phyloP scores from a whole-genome alignment of 2,329 filamentous ascomycete species.

The Colletotrichum scovillei region DNA sequence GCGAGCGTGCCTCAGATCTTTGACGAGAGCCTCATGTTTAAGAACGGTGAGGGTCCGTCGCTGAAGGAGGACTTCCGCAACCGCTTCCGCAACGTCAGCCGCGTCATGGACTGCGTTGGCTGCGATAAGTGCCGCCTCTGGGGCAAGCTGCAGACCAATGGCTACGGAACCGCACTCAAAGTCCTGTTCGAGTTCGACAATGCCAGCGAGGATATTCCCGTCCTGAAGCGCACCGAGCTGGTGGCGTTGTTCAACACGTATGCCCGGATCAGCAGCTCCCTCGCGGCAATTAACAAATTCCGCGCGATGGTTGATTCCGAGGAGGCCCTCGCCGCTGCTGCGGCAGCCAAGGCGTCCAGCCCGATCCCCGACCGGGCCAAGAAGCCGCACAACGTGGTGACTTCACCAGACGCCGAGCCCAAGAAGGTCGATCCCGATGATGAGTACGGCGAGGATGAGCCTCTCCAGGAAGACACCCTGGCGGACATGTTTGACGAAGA shows the following conservation, averaged over 20 bases:
- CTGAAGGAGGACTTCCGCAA: slow-evolving; percentile 98
- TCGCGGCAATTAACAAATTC: slow-evolving; percentile 82
- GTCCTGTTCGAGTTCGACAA: slow-evolving; percentile 94
- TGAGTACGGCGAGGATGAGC: slow-evolving; percentile 47
- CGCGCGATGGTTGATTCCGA: slow-evolving; percentile 60
- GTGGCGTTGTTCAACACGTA: slow-evolving; percentile 96
- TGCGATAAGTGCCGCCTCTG: slow-evolving; percentile 98
- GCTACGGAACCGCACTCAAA: slow-evolving; percentile 94
- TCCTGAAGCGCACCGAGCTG: slow-evolving; percentile 87
- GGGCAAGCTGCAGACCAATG: slow-evolving; percentile 96
- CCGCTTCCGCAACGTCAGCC: slow-evolving; percentile 95
- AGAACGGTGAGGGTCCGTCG: slow-evolving; percentile 77
- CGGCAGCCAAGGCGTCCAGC: slow-evolving; percentile 39
- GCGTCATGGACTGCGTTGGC: slow-evolving; percentile 98
- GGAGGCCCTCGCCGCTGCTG: slow-evolving; percentile 42
- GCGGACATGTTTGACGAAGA: slow-evolving; percentile 73
- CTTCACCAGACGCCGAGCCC: slow-evolving; percentile 38
- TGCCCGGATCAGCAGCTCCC: slow-evolving; percentile 83
- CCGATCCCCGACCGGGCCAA: slow-evolving; percentile 50
- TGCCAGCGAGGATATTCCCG: slow-evolving; percentile 70
- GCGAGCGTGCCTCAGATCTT: slow-evolving; percentile 84
- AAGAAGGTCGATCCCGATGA: slow-evolving; percentile 45
- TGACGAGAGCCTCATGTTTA: slow-evolving; percentile 96
- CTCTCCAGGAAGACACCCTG: slow-evolving; percentile 51
- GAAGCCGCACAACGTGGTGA: slow-evolving; percentile 56